These are phyloP conservation scores for Podospora pseudocomata DNA, from an alignment of 495 filamentous ascomycete genomes.

Conservation along the genomic window DNA sequence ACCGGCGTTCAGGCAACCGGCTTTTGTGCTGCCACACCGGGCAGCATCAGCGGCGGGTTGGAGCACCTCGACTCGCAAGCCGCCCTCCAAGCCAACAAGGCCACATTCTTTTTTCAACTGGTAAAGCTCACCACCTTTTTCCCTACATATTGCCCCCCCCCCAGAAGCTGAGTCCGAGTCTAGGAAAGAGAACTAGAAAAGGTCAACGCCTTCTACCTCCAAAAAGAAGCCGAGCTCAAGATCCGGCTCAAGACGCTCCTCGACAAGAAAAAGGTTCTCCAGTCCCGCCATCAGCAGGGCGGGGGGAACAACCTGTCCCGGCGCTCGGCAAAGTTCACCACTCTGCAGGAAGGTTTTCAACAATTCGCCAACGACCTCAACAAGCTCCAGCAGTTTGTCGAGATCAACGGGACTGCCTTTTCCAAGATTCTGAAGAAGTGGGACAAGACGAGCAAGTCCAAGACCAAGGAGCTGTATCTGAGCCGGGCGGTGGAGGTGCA, in stretches of 20 bases:
- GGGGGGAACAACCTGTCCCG: slow-evolving; percentile 50
- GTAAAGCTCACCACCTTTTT: slow-evolving; percentile 45
- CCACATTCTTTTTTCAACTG: slow-evolving; percentile 96
- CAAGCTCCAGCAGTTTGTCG: slow-evolving; percentile 97
- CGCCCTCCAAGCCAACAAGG: slow-evolving; percentile 93
- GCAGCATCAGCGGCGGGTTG: not conserved
- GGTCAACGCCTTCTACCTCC: slow-evolving; percentile 95
- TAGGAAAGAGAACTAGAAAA: slow-evolving; percentile 97
- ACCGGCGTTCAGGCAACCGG: slow-evolving; percentile 23
- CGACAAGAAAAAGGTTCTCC: slow-evolving; percentile 88
- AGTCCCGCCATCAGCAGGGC: slow-evolving; percentile 54
- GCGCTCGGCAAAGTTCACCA: slow-evolving; percentile 84
- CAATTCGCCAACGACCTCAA: slow-evolving; percentile 95
- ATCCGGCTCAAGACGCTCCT: slow-evolving; percentile 84
- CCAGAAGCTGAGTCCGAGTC: not conserved
- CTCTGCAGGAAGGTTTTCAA: slow-evolving; percentile 91
- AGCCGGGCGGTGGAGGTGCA: slow-evolving; percentile 95
- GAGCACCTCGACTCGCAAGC: slow-evolving; percentile 66
- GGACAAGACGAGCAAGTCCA: slow-evolving; percentile 99
- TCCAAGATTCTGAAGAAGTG: slow-evolving; percentile 99
- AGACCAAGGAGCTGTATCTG: slow-evolving; percentile 95
- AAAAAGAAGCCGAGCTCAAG: slow-evolving; percentile 98
- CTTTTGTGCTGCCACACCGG: not conserved
- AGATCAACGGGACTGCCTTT: slow-evolving; percentile 94
- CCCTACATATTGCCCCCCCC: slow-evolving; percentile 20